phyloP scores from a whole-genome alignment of 228 moss, liverwort and hornwort genomes.

The Sphagnum magellanicum region DNA sequence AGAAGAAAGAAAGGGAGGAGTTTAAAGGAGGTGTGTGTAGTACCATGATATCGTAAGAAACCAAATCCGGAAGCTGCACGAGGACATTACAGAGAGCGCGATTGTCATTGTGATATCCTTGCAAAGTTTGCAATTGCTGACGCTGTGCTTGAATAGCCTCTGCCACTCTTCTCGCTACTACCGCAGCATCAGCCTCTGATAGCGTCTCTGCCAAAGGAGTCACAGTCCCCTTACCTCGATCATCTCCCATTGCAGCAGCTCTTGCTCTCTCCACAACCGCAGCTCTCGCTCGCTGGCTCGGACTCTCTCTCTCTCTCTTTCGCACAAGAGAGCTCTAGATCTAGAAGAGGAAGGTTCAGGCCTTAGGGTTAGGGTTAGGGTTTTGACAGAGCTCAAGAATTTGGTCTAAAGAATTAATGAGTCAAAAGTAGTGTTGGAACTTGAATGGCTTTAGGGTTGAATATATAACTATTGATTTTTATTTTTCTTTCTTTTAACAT shows the following conservation, averaged over 20 bases:
- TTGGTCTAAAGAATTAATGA: no score
- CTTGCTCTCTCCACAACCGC: no score
- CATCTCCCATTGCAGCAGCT: neutral
- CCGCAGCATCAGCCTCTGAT: conserved; percentile 62
- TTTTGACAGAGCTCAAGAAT: no score
- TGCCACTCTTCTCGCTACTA: conserved; percentile 59
- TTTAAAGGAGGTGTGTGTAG: neutral
- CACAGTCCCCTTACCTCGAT: conserved; percentile 48
- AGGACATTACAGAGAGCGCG: conserved; percentile 58
- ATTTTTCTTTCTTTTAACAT: no score
- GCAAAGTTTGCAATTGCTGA: conserved; percentile 55
- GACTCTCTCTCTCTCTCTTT: no score
- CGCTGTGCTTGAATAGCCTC: conserved; percentile 48
- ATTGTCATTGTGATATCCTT: conserved; percentile 66
- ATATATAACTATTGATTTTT: no score
- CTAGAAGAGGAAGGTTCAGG: no score
- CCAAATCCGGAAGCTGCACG: conserved; percentile 63
- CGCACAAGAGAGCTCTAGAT: no score
- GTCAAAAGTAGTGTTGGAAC: no score
- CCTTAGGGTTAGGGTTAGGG: no score
- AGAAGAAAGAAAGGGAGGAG: neutral
- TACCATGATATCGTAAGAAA: conserved; percentile 83
- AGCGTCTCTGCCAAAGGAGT: conserved; percentile 70
- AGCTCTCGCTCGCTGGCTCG: no score
- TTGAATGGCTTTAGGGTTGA: no score